Percentiles rank a stretch among this genome's conserved stretches.
Evolutionary conservation across 306 rosid species (phyloP).

Genomic region (Vigna trinervia): DNA sequence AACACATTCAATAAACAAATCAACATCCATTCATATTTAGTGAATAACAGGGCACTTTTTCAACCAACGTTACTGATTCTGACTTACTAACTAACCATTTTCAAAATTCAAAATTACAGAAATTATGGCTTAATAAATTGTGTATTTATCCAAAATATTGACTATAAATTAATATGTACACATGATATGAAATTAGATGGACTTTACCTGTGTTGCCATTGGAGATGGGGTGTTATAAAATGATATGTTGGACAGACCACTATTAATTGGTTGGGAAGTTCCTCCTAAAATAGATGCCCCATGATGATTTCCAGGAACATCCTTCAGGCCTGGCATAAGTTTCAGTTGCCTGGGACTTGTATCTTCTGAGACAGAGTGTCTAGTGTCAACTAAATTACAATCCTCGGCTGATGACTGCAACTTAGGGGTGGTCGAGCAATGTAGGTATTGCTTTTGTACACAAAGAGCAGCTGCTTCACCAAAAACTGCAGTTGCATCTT

Average conservation of each 20-base stretch:
- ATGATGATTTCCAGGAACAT: conserved; percentile 75
- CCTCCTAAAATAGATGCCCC: conserved; percentile 68
- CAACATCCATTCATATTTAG: conserved; percentile 4
- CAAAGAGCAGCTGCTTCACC: conserved; percentile 92
- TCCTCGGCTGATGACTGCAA: conserved; percentile 65
- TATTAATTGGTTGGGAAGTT: conserved; percentile 66
- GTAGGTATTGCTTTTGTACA: conserved; percentile 82
- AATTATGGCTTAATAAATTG: conserved; percentile 14
- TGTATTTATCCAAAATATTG: conserved; percentile 22
- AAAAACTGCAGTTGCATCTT: conserved; percentile 87
- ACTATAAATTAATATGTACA: conserved; percentile 19
- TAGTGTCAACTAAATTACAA: conserved; percentile 57
- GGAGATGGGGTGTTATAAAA: conserved; percentile 97
- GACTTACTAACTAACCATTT: conserved; percentile 12
- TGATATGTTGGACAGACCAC: conserved; percentile 66
- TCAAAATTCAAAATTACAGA: conserved; percentile 34
- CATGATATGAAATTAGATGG: conserved; percentile 28
- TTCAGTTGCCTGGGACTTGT: conserved; percentile 71
- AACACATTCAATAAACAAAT: conserved; percentile 28
- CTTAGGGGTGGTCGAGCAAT: conserved; percentile 59
- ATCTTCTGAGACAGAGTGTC: conserved; percentile 67
- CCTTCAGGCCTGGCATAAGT: conserved; percentile 73
- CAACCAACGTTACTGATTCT: conserved; percentile 1
- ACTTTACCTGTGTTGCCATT: conserved; percentile 75
- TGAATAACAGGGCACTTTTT: conserved; percentile 1